Evolutionary conservation across 176 grass and related monocot species (phyloP).

Genomic region (Themeda triandra): DNA sequence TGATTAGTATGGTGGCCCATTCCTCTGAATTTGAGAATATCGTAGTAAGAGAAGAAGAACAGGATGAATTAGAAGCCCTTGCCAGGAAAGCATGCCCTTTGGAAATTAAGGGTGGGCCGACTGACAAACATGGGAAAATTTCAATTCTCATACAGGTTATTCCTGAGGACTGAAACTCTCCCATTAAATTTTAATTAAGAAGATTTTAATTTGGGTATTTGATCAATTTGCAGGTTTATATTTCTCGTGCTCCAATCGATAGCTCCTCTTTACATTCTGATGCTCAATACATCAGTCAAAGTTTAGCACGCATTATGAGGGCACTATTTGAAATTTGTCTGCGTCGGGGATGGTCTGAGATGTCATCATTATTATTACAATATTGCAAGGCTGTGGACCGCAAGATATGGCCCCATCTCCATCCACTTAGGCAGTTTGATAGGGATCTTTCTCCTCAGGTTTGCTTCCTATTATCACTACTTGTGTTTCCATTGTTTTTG

Average conservation of each 20-base stretch:
- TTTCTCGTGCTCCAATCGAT: conserved; percentile 84
- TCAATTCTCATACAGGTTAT: conserved; percentile 97
- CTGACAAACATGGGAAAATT: conserved; percentile 94
- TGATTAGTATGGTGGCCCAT: conserved; percentile 97
- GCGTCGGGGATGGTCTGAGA: conserved; percentile 86
- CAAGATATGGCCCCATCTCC: conserved; percentile 88
- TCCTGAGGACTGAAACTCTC: conserved; percentile 17
- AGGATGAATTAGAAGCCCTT: conserved; percentile 86
- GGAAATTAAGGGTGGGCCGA: conserved; percentile 89
- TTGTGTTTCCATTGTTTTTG: conserved; percentile 13
- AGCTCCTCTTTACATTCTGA: conserved; percentile 96
- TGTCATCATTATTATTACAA: conserved; percentile 78
- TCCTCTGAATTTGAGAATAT: conserved; percentile 99
- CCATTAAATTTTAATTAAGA: conserved; percentile 8
- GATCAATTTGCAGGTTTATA: conserved; percentile 66
- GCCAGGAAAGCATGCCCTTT: conserved; percentile 65
- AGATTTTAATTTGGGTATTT: conserved; percentile 20
- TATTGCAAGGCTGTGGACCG: conserved; percentile 93
- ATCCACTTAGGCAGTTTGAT: conserved; percentile 94
- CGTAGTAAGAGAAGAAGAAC: conserved; percentile 94
- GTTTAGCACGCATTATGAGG: conserved; percentile 92
- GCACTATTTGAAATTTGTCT: conserved; percentile 98
- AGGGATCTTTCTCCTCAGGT: conserved; percentile 77
- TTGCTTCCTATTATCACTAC: conserved; percentile 12
- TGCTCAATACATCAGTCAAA: conserved; percentile 96